Percentiles rank a stretch among this genome's conserved stretches.
These are phyloP conservation scores for Suillus placidus DNA, from an alignment of 768 basidiomycete species.

Conservation along the genomic window DNA sequence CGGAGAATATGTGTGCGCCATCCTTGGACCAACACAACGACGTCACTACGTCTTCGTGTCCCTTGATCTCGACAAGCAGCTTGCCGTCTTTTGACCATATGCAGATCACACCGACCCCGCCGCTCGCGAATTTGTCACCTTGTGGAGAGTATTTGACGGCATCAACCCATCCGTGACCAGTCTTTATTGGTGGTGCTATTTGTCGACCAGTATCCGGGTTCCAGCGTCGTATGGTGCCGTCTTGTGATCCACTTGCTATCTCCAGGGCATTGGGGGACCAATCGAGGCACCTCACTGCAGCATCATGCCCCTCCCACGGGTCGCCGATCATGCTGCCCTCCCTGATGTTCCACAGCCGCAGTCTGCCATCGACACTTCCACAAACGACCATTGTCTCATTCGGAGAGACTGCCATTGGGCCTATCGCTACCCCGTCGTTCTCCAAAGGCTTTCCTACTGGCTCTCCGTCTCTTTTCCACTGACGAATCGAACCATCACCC, in stretches of 20 bases:
- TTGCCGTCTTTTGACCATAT: background rate
- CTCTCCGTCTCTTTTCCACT: background rate
- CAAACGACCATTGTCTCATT: background rate
- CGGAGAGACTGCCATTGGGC: background rate
- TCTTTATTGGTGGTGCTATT: background rate
- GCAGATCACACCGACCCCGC: background rate
- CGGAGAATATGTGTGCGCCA: background rate
- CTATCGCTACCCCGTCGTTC: fast-evolving
- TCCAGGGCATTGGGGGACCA: conserved; percentile 17
- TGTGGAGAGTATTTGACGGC: background rate
- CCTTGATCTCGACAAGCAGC: background rate
- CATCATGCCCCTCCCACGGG: background rate
- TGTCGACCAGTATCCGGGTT: conserved; percentile 8
- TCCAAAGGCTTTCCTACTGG: background rate
- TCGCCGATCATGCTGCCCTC: background rate
- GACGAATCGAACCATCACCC: background rate
- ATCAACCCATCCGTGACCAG: background rate
- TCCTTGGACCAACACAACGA: background rate
- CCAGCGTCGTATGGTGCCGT: conserved; percentile 13
- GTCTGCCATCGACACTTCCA: background rate
- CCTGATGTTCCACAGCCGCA: background rate
- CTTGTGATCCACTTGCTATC: conserved; percentile 15
- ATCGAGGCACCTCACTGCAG: conserved; percentile 2
- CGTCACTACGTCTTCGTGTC: background rate
- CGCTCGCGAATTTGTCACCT: background rate